A percentile compares a stretch with the other conserved stretches of the same genome.
phyloP scores from a whole-genome alignment of 129 eudicot genomes.

The Helianthus tuberosus region DNA sequence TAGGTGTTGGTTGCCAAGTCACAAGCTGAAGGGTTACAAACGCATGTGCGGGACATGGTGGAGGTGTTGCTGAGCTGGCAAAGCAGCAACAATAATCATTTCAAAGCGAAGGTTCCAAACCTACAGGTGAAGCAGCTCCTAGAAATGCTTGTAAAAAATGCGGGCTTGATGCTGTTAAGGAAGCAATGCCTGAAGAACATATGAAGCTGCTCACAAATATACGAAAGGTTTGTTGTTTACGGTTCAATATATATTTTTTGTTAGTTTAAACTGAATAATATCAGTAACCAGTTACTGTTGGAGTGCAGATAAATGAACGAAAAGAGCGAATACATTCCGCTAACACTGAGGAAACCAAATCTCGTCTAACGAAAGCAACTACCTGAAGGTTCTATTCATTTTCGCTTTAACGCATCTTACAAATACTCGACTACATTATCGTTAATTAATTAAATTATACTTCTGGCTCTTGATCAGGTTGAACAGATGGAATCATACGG shows the following conservation, averaged over 20 bases:
- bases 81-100: too few species aligned
- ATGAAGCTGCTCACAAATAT: conserved; percentile 94
- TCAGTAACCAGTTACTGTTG: too few species aligned
- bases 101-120: too few species aligned
- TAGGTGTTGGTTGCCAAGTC: too few species aligned
- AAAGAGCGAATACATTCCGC: too few species aligned
- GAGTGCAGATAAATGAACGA: too few species aligned
- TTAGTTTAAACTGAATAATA: conserved; percentile 3
- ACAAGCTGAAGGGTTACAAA: too few species aligned
- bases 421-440: not conserved
- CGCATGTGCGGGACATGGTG: too few species aligned
- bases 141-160: too few species aligned
- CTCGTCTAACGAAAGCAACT: conserved; percentile 95
- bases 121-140: too few species aligned
- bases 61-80: too few species aligned
- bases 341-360: too few species aligned
- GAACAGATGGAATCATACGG: conserved; percentile 97
- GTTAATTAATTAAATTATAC: not conserved
- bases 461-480: conserved; percentile 40
- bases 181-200: conserved; percentile 97
- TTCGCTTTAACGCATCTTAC: not conserved
- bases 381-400: conserved; percentile 69
- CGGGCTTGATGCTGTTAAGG: conserved; percentile 87
- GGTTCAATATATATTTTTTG: not conserved
- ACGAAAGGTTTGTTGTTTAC: conserved; percentile 65